Base-by-base conservation (phyloP, 192 early-diverging fungal genomes). In the Linnemannia schmuckeri region DNA sequence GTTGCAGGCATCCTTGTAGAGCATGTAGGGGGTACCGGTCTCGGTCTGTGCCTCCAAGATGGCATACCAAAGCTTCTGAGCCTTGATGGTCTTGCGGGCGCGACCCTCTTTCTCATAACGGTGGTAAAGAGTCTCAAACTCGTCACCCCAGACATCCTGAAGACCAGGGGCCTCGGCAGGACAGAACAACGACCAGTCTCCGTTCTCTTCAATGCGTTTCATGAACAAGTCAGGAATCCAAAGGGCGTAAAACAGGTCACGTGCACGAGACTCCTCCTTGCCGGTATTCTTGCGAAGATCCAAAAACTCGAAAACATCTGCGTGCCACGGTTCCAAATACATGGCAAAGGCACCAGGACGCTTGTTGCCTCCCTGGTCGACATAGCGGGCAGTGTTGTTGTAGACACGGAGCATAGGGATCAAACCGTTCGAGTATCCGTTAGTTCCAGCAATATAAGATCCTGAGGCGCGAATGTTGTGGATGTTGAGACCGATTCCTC, bases 1-100 rank as follows among this genome's bases (percentile, higher is more conserved):
- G 91, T 99, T 99, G 92, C 98, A 99, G 38, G 98, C 97, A 91
- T 99, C 98, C 92, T 99, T 99, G 94, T 99, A 99, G 44, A 99
- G 94, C 96, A 99, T 99, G 83, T 96, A 99, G 7, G 98, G 98
- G 13, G 94, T 98, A 42, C 98, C 98, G 9, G 98, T 99, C 91
- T 99, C 98, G 37, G 96, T 97, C 90, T 99, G 98, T 22, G 97
- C 90, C 75, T 99, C 98, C 44, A 99, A 83, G 72, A 99, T 97
- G 0, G 97, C 97, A 80, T 94, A 96, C 98, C 98, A 99, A 27
- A 99, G 91, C 92, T 98, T 99, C 85, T 99, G 97, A 42, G 98
- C 98, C 87, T 97, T 97, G 88, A 99, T 91, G n/a, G 94, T 94
- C 90, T 96, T 94, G 82, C 97, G 94, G 37, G 97, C 96, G 54